Conservation (phyloP, 169 alveolate species). For the Plasmodium knowlesi region DNA sequence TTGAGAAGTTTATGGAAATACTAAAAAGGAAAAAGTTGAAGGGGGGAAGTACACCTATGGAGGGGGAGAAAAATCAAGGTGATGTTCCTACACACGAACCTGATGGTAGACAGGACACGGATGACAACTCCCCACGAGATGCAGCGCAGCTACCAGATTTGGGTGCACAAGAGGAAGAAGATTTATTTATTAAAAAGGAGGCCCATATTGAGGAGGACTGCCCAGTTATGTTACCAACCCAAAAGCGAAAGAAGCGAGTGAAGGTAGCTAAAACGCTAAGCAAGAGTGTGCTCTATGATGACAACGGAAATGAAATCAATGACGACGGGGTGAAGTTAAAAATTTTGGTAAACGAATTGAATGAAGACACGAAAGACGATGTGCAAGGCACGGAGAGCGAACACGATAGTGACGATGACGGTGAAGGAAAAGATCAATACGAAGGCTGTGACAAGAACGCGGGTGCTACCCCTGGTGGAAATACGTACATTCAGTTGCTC, state of each 20-base stretch:
- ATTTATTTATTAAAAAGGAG: slow-evolving; percentile 25
- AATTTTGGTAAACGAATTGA: slow-evolving; percentile 50
- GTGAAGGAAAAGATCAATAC: not conserved
- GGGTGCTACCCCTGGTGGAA: not conserved
- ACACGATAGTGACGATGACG: slow-evolving; percentile 7
- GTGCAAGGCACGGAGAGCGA: not conserved
- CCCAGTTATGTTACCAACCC: slow-evolving; percentile 45
- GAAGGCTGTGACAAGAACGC: not conserved
- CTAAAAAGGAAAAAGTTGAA: slow-evolving; percentile 16
- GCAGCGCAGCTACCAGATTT: not conserved
- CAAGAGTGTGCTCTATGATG: slow-evolving; percentile 58
- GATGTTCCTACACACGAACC: not conserved
- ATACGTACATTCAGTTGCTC: slow-evolving; percentile 25
- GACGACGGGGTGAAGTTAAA: slow-evolving; percentile 48
- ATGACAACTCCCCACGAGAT: not conserved
- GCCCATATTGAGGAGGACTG: slow-evolving; percentile 34
- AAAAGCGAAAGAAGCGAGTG: slow-evolving; percentile 52
- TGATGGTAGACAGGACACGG: not conserved
- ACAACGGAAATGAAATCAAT: slow-evolving; percentile 57
- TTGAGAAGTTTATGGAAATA: slow-evolving; percentile 61
- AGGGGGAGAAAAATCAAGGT: not conserved
- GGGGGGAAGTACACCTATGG: not conserved
- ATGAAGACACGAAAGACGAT: slow-evolving; percentile 12
- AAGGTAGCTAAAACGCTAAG: slow-evolving; percentile 54
- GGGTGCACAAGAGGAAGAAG: slow-evolving; percentile 9